phyloP scores from a whole-genome alignment of 106 monocot species.

The Allium fistulosum region DNA sequence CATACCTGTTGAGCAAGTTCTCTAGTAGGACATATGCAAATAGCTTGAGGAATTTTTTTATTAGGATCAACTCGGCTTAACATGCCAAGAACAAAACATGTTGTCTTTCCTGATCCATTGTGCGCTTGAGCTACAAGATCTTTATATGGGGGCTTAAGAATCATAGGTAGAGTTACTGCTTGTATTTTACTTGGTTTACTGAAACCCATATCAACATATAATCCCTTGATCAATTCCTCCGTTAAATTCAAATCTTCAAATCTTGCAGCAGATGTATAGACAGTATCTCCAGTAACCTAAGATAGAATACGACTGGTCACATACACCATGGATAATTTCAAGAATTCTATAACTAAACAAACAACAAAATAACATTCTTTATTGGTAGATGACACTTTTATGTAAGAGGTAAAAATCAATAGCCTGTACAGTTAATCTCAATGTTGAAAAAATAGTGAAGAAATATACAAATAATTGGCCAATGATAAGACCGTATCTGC shows the following conservation, averaged over 20 bases:
- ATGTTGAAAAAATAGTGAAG: not conserved
- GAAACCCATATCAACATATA: constrained; percentile 87
- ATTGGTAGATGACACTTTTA: not conserved
- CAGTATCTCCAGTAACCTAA: constrained; percentile 74
- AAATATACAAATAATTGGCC: not conserved
- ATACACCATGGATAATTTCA: not conserved
- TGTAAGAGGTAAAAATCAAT: not conserved
- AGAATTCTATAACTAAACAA: not conserved
- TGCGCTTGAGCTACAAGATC: constrained; percentile 94
- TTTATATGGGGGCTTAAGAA: constrained; percentile 79
- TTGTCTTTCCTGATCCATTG: constrained; percentile 96
- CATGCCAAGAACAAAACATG: constrained; percentile 98
- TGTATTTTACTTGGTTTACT: constrained; percentile 91
- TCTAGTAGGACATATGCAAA: constrained; percentile 90
- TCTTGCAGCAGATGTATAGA: constrained; percentile 61
- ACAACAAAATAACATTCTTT: not conserved
- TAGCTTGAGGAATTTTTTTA: constrained; percentile 61
- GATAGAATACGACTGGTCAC: not conserved
- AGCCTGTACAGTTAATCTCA: not conserved
- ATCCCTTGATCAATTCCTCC: constrained; percentile 64
- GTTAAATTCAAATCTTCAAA: constrained; percentile 84
- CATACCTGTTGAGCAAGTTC: constrained; percentile 72
- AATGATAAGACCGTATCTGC: not conserved
- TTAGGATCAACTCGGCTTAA: constrained; percentile 74
- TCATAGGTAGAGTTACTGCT: constrained; percentile 89